Evolutionary conservation across 2,329 filamentous ascomycete genomes (phyloP).

Genomic region (Septoria linicola): DNA sequence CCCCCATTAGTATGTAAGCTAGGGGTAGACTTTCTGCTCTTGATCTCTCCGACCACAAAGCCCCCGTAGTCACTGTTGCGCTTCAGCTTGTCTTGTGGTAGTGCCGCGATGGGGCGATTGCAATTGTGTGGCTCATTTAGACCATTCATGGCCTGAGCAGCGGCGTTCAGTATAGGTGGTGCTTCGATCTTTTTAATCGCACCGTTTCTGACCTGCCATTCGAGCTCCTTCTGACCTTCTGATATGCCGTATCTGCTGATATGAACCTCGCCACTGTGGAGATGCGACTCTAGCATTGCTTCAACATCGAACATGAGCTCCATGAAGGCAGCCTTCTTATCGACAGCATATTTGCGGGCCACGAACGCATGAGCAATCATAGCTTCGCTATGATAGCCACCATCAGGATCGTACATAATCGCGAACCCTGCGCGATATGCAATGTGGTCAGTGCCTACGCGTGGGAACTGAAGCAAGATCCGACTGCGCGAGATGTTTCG

Average conservation of each 20-base stretch:
- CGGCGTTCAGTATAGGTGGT: neutral
- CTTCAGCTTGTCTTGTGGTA: neutral
- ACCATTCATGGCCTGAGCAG: neutral
- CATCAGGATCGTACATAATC: slow-evolving; percentile 11
- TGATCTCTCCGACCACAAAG: slow-evolving; percentile 5
- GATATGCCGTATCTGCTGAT: slow-evolving; percentile 9
- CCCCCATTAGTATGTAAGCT: slow-evolving; percentile 5
- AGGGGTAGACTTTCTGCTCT: neutral
- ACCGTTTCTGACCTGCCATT: slow-evolving; percentile 1
- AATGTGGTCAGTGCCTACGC: neutral
- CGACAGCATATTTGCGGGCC: neutral
- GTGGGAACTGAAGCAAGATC: slow-evolving; percentile 19
- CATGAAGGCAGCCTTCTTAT: slow-evolving; percentile 11
- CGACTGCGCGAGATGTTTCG: slow-evolving; percentile 6
- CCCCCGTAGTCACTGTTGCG: neutral
- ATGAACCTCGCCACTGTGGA: neutral
- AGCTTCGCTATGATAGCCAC: neutral
- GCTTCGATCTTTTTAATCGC: neutral
- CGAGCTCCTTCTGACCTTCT: neutral
- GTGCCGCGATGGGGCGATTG: neutral
- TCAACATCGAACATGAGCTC: slow-evolving; percentile 17
- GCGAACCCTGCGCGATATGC: slow-evolving; percentile 18
- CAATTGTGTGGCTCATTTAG: neutral
- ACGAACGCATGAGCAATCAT: slow-evolving; percentile 11
- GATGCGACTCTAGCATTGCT: slow-evolving; percentile 11